Evolutionary conservation across 495 filamentous ascomycete species (phyloP), one percentile per base, ranked within the genome.

Genomic region (Hapsidospora chrysogenum): DNA sequence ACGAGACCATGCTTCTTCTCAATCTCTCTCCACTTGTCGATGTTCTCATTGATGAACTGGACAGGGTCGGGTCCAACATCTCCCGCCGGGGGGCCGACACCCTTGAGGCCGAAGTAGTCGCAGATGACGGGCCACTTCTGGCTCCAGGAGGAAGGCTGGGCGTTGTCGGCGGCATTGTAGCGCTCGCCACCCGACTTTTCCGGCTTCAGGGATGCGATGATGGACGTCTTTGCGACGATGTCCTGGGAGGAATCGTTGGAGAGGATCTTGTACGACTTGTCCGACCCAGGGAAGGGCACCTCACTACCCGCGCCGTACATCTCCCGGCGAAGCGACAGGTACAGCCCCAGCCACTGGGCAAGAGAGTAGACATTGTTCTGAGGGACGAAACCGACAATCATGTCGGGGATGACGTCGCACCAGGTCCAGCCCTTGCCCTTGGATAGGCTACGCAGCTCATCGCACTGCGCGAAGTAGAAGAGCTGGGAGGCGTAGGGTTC

Each of bases 381-480:
- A 1, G 25, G 25, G 19, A 1, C 10, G 3, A 26, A 28, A 22
- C 23, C 13, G 20, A 46, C 36, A 31, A 66, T 56, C n/a, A 48
- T 46, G 42, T 66, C 62, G 1, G 62, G 62, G 3, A 59, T 48
- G 32, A 64, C 54, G 39, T 64, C 58, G 27, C 50, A 59, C 51
- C 54, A 64, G 17, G 37, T 48, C 63, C 61, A 63, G 1, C 29
- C 33, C 44, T 66, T 65, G 17, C 51, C 56, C 11, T 45, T 33
- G 11, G 47, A 48, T 1, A 57, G 40, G 8, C 48, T 39, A 14
- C 44, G 36, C 18, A 68, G 46, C 11, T 52, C 37, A 33, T 67
- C 61, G 20, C 57, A 52, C 38, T 65, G 58, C 9, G 36, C 41
- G 35, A 64, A 67, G 48, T 67, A 67, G 48, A 67, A 63, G 28